phyloP scores from a whole-genome alignment of 2,329 filamentous ascomycete genomes.

The Curvularia hawaiiensis region DNA sequence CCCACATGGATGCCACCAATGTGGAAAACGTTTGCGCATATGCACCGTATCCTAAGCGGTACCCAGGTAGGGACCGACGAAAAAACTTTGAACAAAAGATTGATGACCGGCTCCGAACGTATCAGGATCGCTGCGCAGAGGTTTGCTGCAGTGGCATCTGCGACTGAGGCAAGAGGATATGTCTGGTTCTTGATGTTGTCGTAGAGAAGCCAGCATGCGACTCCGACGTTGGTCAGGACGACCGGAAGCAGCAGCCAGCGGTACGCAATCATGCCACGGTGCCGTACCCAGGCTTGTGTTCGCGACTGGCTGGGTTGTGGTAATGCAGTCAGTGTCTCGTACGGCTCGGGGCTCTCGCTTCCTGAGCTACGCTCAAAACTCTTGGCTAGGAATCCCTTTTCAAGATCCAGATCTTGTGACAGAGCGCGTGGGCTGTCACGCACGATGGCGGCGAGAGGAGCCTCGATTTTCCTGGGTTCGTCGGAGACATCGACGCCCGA shows the following conservation, averaged over 20 bases:
- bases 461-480: not conserved
- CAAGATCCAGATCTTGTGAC: slow-evolving; percentile 8
- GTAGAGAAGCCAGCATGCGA: slow-evolving; percentile 36
- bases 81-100: slow-evolving; percentile 42
- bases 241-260: slow-evolving; percentile 39
- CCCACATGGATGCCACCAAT: slow-evolving; percentile 48
- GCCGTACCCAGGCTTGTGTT: slow-evolving; percentile 40
- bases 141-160: slow-evolving; percentile 48
- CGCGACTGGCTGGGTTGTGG: slow-evolving; percentile 34
- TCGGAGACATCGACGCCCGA: slow-evolving; percentile 3
- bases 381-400: slow-evolving; percentile 18
- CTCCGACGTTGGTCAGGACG: slow-evolving; percentile 33
- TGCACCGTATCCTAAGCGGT: slow-evolving; percentile 40
- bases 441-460: not conserved
- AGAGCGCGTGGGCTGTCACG: not conserved
- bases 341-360: slow-evolving; percentile 20
- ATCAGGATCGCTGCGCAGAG: slow-evolving; percentile 41
- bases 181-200: slow-evolving; percentile 24
- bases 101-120: slow-evolving; percentile 46
- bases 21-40: slow-evolving; percentile 44
- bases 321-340: slow-evolving; percentile 24
- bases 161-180: slow-evolving; percentile 35
- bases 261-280: slow-evolving; percentile 41
- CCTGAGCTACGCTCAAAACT: slow-evolving; percentile 17
- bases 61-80: slow-evolving; percentile 41